These are phyloP conservation scores for Alternaria brassicae DNA, from an alignment of 2,329 filamentous ascomycete genomes.

Conservation along the genomic window DNA sequence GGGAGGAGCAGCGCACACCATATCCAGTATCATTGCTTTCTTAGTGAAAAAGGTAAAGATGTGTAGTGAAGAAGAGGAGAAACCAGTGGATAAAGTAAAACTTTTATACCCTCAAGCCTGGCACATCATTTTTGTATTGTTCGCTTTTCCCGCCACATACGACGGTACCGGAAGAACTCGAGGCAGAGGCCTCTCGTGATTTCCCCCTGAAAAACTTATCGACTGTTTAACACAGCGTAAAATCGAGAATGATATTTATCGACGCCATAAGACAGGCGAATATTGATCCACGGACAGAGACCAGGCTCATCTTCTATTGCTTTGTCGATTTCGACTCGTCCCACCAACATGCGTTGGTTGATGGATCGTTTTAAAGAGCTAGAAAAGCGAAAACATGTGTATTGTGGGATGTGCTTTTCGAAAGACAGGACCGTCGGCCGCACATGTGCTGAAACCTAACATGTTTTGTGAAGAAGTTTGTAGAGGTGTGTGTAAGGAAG, in stretches of 20 bases:
- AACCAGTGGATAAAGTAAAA: not conserved
- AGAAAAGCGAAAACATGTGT: not conserved
- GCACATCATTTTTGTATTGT: not conserved
- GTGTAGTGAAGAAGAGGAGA: not conserved
- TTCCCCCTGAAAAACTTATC: fast-evolving
- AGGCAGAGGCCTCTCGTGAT: not conserved
- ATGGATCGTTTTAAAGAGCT: not conserved
- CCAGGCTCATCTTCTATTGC: too few relatives aligned
- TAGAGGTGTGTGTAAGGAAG: too few relatives aligned
- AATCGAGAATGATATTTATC: too few relatives aligned
- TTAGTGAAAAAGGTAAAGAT: not conserved
- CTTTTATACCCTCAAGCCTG: not conserved
- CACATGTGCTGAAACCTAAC: not conserved
- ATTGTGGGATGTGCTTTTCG: not conserved
- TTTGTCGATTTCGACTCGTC: not conserved
- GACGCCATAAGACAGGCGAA: too few relatives aligned
- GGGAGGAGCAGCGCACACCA: not conserved
- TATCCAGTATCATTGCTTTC: too few relatives aligned
- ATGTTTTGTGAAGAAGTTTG: too few relatives aligned
- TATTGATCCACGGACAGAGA: too few relatives aligned
- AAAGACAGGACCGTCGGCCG: not conserved
- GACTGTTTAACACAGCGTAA: too few relatives aligned
- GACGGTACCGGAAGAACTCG: fast-evolving
- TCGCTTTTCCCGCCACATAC: not conserved
- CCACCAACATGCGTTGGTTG: not conserved